Evolutionary conservation across 768 basidiomycete species (phyloP), one percentile per base, ranked within the genome.

Genomic region (Vishniacozyma victoriae): DNA sequence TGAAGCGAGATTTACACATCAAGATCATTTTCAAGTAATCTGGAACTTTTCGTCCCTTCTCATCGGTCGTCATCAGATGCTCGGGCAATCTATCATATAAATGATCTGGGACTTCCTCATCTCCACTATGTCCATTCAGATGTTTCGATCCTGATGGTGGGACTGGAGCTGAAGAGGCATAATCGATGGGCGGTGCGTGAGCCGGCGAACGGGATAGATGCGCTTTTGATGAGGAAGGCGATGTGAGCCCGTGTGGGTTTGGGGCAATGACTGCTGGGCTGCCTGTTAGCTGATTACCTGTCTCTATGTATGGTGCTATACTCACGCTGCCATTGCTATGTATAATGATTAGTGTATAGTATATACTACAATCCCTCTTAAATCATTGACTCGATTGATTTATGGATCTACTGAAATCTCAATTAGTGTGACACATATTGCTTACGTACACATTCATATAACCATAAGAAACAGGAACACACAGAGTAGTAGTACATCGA

Each of bases 21-120:
- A 72, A 44, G 42, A 70, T 70, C 70, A 72, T 69, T 27, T 55
- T 46, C 13, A 72, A 37, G 39, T 72, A 72, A 38, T 72, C 68
- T 7, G 70, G 70, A 14, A 66, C 60, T 26, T 49, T 41, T 12
- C 46, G 37, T 20, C 56, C 53, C n/a, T 54, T 52, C 12, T 39
- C 51, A 39, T 59, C 49, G 9, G 29, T 9, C 29, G 29, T 9
- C 50, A 71, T 40, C 16, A 62, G 37, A 48, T 72, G 70, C 14
- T 43, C 15, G 3, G 72, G 69, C 25, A 73, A 27, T 20, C 55
- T 57, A 4, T 59, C 51, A 49, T 75, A 75, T 38, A 75, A 59
- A 55, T 73, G 72, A 5, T 52, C 55, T 5, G 72, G 73, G 13
- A 73, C 52, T 9, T 60, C 60, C 14, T 66, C 67, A 31, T 69